These are phyloP conservation scores for Trametes pubescens DNA, from an alignment of 1,284 basidiomycete genomes.

Conservation along the genomic window DNA sequence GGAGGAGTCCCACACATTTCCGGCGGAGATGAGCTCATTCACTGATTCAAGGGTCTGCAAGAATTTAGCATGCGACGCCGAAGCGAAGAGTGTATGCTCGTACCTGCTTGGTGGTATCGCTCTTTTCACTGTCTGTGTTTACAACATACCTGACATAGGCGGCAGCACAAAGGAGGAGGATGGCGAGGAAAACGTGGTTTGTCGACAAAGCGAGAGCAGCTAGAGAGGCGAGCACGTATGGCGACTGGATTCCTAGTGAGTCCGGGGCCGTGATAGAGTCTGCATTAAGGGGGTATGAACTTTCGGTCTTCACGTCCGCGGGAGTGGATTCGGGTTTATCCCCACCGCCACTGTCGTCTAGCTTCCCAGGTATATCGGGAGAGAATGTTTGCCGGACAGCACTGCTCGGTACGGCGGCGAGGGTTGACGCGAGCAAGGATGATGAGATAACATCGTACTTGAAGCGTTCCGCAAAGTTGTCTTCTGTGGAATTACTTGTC, in stretches of 20 bases:
- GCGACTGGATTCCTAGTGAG: constrained; percentile 22
- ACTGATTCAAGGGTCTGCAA: constrained; percentile 63
- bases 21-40: constrained; percentile 69
- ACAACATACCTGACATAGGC: constrained; percentile 52
- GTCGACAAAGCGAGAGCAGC: constrained; percentile 55
- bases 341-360: constrained; percentile 24
- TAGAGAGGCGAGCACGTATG: constrained; percentile 36
- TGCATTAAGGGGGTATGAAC: constrained; percentile 1
- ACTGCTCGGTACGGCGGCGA: constrained; percentile 41
- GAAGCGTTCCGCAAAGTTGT: constrained; percentile 75
- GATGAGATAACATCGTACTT: constrained; percentile 89
- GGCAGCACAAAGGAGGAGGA: constrained; percentile 50
- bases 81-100: constrained; percentile 37
- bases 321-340: constrained; percentile 2
- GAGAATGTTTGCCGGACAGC: constrained; percentile 37
- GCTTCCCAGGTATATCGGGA: constrained; percentile 38
- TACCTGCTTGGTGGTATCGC: constrained; percentile 62
- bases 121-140: constrained; percentile 48
- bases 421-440: constrained; percentile 66
- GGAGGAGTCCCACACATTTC: constrained; percentile 73
- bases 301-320: neutral
- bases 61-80: constrained; percentile 9
- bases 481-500: constrained; percentile 37
- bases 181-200: constrained; percentile 55
- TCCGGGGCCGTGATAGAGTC: constrained; percentile 4